A percentile compares a stretch with the other conserved stretches of the same genome.
Conservation (phyloP, 148 eudicot genomes). For the Cornus florida region DNA sequence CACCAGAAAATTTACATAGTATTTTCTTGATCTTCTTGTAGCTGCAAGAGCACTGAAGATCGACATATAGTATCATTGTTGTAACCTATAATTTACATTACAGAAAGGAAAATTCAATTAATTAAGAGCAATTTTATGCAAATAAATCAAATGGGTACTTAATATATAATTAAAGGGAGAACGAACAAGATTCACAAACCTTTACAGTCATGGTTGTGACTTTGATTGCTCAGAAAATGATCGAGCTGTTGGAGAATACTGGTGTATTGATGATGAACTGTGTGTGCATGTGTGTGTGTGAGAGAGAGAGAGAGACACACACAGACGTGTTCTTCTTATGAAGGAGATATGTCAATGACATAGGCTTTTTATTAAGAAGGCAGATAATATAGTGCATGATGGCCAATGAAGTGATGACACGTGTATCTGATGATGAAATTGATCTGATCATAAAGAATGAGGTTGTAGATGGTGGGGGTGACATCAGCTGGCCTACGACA, state of each 20-base stretch:
- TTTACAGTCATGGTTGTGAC: neutral
- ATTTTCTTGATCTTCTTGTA: constrained; percentile 66
- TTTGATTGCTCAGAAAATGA: neutral
- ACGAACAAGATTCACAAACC: neutral
- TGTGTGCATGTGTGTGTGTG: no score
- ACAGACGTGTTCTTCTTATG: no score
- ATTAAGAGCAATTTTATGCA: no score
- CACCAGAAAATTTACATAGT: constrained; percentile 69
- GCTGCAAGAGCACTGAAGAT: constrained; percentile 63
- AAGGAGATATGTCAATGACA: no score
- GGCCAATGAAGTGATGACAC: no score
- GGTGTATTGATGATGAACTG: neutral
- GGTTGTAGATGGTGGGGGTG: neutral
- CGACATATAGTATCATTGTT: constrained; percentile 55
- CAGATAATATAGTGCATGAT: no score
- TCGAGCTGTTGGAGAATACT: neutral
- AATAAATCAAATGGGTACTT: no score
- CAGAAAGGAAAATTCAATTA: no score
- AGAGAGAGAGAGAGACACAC: no score
- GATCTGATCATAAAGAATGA: neutral
- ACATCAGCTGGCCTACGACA: neutral
- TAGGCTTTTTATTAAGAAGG: no score
- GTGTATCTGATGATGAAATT: neutral
- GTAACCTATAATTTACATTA: constrained; percentile 34
- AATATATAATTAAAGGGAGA: no score